Conservation (phyloP, 176 grass and related monocot species). For the Oryza australiensis region DNA sequence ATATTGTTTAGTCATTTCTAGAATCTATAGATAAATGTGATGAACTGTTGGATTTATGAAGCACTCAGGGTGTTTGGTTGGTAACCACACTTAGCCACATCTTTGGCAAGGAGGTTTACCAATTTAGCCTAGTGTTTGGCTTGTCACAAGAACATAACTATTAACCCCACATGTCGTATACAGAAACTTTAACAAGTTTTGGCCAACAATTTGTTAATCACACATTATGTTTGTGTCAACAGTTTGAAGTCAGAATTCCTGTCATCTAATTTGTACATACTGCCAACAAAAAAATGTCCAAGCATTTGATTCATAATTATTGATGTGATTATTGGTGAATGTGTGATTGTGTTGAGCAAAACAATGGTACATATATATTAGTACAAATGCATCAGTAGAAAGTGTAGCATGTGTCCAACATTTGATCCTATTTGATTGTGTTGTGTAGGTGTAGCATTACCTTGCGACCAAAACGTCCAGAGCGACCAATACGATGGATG, state of each 20-base stretch:
- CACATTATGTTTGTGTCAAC: too few relatives aligned
- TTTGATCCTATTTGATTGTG: too few relatives aligned
- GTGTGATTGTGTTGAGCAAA: neutral
- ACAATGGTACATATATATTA: neutral
- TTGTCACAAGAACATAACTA: too few relatives aligned
- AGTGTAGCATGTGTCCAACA: neutral
- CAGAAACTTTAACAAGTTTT: neutral
- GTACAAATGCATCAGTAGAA: neutral
- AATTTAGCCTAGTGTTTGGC: too few relatives aligned
- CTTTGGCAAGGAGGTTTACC: neutral
- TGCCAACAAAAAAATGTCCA: neutral
- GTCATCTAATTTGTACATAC: neutral
- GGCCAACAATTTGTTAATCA: neutral
- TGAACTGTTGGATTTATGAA: neutral
- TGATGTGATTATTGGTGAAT: neutral
- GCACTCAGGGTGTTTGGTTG: neutral
- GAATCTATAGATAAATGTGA: neutral
- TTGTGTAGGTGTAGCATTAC: slow-evolving; percentile 34
- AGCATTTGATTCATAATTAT: neutral
- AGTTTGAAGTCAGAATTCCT: neutral
- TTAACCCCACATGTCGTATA: too few relatives aligned
- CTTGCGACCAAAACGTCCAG: slow-evolving; percentile 69
- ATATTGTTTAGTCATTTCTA: neutral
- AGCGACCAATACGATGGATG: slow-evolving; percentile 94
- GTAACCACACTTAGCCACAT: neutral